Evolutionary conservation across 2,329 filamentous ascomycete genomes (phyloP), one percentile per base, ranked within the genome.

Genomic region (Paraconiothyrium sp.): DNA sequence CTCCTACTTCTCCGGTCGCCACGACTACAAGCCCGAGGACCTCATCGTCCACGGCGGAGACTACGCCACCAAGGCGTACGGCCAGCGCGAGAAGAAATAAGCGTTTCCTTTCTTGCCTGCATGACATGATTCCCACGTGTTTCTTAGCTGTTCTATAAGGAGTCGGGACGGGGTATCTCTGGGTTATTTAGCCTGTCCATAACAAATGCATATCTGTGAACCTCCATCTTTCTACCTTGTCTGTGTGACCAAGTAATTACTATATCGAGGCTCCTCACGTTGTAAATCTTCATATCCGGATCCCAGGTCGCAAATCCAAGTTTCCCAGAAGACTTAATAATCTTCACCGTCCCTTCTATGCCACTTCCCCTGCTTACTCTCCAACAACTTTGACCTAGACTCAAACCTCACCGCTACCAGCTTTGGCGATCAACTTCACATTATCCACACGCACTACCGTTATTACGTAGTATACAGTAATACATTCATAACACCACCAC

Each of bases 41-140:
- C 84, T 99, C 73, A 99, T 99, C 72, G 92, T 97, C 67, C 83
- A 92, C 82, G 83, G 87, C 71, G 95, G 95, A 73, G 92, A 97
- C 80, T 99, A 98, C 79, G 94, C 93, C 69, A 98, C 95, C 77
- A 95, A 92, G 88, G 88, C 94, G 34, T 97, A 97, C 78, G 94
- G 94, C 63, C 88, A 95, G 86, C 85, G 90, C 62, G 82, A 82
- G 71, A 85, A 86, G 78, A 82, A 80, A 77, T 65, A 58, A 58
- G 61, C 59, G 51, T 7, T 54, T 20, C 20, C 9, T 41, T 48
- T n/a, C 8, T n/a, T 14, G 20, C 20, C 20, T 20, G 20, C 20
- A 20, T 20, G 35, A 24, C n/a, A 55, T 58, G 34, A 54, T 55
- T 51, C 39, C 51, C 46, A 43, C 47, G 37, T 49, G 43, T 58